Percentiles rank a stretch among this genome's conserved stretches.
Conservation (phyloP, 139 green algal species). For the Micractinium conductrix region DNA sequence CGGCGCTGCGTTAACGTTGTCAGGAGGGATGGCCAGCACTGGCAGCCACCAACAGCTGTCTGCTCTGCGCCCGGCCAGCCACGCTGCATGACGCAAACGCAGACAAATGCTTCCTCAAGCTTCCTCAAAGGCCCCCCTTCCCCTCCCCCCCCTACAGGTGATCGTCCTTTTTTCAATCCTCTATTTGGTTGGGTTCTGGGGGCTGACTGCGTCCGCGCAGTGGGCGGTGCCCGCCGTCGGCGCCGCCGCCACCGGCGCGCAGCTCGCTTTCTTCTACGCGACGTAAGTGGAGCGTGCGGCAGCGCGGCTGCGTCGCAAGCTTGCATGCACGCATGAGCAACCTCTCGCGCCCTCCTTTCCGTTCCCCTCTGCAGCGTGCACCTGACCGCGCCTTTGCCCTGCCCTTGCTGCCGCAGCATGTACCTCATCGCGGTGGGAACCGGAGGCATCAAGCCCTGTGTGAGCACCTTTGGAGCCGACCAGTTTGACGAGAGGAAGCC, state of each 20-base stretch:
- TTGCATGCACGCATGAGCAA: no score
- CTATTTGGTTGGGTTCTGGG: conserved; percentile 72
- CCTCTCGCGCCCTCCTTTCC: not conserved
- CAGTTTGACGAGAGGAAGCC: conserved; percentile 87
- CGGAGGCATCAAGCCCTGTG: conserved; percentile 98
- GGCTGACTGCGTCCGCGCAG: conserved; percentile 11
- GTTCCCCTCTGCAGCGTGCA: no score
- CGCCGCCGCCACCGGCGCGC: not conserved
- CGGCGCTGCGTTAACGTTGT: no score
- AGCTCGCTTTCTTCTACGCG: conserved; percentile 35
- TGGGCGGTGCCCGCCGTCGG: conserved; percentile 10
- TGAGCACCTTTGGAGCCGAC: conserved; percentile 56
- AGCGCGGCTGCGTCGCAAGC: not conserved
- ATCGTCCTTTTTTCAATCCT: conserved; percentile 92
- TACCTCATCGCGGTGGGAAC: conserved; percentile 92
- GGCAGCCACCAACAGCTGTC: no score
- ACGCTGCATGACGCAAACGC: no score
- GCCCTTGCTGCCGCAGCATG: no score
- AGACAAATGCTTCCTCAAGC: no score
- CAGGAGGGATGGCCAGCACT: no score
- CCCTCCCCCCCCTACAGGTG: no score
- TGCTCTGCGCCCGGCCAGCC: no score
- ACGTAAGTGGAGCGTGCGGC: not conserved
- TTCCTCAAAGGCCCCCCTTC: no score
- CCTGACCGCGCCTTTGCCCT: no score